phyloP scores from a whole-genome alignment of 2,329 filamentous ascomycete species.

The Xylariaceae sp. region DNA sequence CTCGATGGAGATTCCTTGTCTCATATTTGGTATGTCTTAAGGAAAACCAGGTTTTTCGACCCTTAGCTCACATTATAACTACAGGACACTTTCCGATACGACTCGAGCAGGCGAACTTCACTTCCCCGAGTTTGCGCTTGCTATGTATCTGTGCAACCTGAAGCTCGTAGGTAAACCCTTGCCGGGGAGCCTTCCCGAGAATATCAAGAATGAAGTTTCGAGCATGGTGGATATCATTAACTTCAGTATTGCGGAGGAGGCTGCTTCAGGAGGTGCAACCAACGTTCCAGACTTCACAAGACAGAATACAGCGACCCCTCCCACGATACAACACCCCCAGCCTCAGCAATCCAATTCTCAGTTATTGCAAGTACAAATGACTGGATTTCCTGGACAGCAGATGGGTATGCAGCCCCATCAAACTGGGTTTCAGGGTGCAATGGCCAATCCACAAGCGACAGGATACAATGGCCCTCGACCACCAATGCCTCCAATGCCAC shows the following conservation, averaged over 20 bases:
- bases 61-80: conserved; percentile 30
- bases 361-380: conserved; percentile 69
- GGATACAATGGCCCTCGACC: conserved; percentile 82
- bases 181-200: conserved; percentile 77
- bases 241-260: conserved; percentile 84
- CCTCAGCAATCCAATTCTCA: conserved; percentile 76
- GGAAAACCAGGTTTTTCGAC: background rate
- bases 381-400: conserved; percentile 65
- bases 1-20: conserved; percentile 86
- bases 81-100: conserved; percentile 88
- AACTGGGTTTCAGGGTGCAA: conserved; percentile 69
- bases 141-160: conserved; percentile 98
- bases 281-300: conserved; percentile 76
- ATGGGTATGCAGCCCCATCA: conserved; percentile 69
- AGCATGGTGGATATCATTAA: conserved; percentile 99
- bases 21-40: conserved; percentile 79
- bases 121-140: conserved; percentile 95
- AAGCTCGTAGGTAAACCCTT: conserved; percentile 86
- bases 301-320: conserved; percentile 55
- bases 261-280: conserved; percentile 56
- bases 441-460: conserved; percentile 72
- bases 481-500: conserved; percentile 83
- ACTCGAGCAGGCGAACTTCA: conserved; percentile 95
- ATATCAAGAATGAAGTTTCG: conserved; percentile 93
- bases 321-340: conserved; percentile 70